A percentile compares a stretch with the other conserved stretches of the same genome.
These are phyloP conservation scores for Saccharomyces eubayanus DNA, from an alignment of 805 yeast genomes.

Conservation along the genomic window DNA sequence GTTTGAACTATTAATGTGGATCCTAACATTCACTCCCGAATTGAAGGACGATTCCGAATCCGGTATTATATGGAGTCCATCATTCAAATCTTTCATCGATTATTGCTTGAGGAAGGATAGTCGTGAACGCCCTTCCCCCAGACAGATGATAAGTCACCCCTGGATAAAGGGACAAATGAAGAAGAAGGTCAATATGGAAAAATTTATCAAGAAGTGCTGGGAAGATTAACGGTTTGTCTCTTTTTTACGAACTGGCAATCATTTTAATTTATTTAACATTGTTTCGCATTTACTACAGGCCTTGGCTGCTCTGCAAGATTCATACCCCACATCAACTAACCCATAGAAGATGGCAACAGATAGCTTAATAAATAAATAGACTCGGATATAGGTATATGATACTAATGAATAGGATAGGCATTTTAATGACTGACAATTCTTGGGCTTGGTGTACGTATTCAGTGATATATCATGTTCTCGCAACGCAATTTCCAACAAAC, in stretches of 20 bases:
- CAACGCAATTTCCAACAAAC: neutral
- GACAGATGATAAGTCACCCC: constrained; percentile 89
- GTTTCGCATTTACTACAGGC: neutral
- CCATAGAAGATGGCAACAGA: neutral
- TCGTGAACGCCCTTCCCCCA: constrained; percentile 77
- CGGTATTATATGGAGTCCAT: constrained; percentile 70
- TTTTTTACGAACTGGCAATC: neutral
- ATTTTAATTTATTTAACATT: neutral
- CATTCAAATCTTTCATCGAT: constrained; percentile 74
- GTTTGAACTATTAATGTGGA: constrained; percentile 74
- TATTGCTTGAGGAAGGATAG: constrained; percentile 78
- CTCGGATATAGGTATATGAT: neutral
- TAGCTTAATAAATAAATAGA: neutral
- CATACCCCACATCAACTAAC: neutral
- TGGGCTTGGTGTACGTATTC: neutral
- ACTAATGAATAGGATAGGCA: neutral
- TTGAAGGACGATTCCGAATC: constrained; percentile 68
- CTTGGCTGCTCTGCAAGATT: neutral
- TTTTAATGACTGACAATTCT: neutral
- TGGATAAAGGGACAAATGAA: constrained; percentile 78
- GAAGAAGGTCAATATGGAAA: constrained; percentile 74
- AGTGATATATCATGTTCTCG: neutral
- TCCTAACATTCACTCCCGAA: constrained; percentile 74
- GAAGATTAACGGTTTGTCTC: constrained; percentile 17
- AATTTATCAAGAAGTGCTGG: constrained; percentile 73